These are phyloP conservation scores for Penicillium flavigenum DNA, from an alignment of 495 filamentous ascomycete genomes.

Conservation along the genomic window DNA sequence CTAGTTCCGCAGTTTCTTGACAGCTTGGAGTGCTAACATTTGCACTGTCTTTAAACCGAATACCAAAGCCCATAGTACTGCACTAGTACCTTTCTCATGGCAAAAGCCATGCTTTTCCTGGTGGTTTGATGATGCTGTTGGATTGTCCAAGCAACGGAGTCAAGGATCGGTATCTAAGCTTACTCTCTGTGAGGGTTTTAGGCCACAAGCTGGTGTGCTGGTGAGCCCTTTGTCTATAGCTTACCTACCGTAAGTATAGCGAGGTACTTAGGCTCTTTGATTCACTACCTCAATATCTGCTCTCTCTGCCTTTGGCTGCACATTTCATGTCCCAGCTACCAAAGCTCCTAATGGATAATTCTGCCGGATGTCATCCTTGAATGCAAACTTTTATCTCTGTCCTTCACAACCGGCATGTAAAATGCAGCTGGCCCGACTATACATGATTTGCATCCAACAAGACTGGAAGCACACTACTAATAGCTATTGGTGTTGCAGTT, in stretches of 20 bases:
- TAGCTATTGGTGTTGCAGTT: slow-evolving; percentile 52
- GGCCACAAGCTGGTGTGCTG: background rate
- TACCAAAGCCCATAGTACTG: background rate
- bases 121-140: background rate
- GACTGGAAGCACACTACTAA: slow-evolving; percentile 62
- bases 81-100: background rate
- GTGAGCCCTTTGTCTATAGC: background rate
- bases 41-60: background rate
- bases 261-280: background rate
- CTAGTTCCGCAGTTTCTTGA: background rate
- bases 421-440: slow-evolving; percentile 60
- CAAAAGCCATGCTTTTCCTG: background rate
- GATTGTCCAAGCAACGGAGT: background rate
- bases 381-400: slow-evolving; percentile 36
- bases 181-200: background rate
- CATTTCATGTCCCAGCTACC: slow-evolving; percentile 4
- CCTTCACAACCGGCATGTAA: slow-evolving; percentile 49
- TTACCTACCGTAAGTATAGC: background rate
- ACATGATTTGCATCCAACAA: slow-evolving; percentile 66
- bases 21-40: background rate
- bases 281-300: background rate
- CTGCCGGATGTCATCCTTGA: slow-evolving; percentile 25
- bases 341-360: slow-evolving; percentile 18
- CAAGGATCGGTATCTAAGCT: background rate
- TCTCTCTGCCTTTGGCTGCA: background rate